Evolutionary conservation across 164 flowering plant genomes (phyloP), one percentile per base, ranked within the genome.

Genomic region (Platanus orientalis): DNA sequence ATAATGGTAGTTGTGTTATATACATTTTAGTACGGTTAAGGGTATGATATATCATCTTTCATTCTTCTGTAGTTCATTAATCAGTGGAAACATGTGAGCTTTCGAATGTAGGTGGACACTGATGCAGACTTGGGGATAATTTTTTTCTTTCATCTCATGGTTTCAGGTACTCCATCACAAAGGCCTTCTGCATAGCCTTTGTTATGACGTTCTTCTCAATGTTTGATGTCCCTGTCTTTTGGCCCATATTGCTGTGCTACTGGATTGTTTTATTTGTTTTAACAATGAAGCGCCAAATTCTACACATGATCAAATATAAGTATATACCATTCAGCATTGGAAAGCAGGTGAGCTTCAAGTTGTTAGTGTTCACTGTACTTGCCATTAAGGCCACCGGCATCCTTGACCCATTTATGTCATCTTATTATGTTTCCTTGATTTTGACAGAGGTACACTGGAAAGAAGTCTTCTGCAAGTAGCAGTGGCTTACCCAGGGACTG

Each of bases 281-380:
- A 53, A 85, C 90, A 28, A 87, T 87, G 94, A 87, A 79, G 81
- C 89, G 90, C 59, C 89, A 87, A 72, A 87, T 85, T 56, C 69
- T 77, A 69, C 94, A 85, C 78, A 87, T 87, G 94, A 82, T 85
- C 50, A 88, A 84, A 65, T 78, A 82, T 78, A 85, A 74, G 71
- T 88, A 88, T 60, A 44, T 85, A 48, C 90, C 90, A 13, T 77
- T 88, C 79, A 78, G 74, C 82, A 24, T 85, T 20, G 94, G 90
- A 14, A 87, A 87, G 66, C 88, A 87, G 90, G 94, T 85, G 28
- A 75, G 75, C 29, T 51, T 25, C 25, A 44, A 26, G 1, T 55
- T 9, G 10, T 25, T 56, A 20, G n/a, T 19, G 4, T 21, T 19
- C 19, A 40, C 12, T 40, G 27, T 7, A 16, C 13, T 1, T 42